Conservation (phyloP, 2,329 filamentous ascomycete genomes). For the Claviceps spartinae region DNA sequence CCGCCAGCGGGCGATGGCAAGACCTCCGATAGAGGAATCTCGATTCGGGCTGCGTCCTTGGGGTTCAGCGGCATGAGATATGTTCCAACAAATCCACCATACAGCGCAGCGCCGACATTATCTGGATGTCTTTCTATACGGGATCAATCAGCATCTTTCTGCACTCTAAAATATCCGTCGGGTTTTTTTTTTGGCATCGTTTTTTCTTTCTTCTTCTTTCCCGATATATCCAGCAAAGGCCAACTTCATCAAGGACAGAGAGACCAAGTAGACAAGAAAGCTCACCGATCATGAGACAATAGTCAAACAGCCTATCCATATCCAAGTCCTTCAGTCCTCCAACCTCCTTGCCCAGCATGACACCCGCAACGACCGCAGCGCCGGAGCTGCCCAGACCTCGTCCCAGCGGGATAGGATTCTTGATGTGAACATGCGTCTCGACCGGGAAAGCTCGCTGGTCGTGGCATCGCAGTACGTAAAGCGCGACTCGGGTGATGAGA, state of each 20-base stretch:
- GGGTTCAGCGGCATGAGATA: constrained; percentile 87
- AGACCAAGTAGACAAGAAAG: constrained; percentile 1
- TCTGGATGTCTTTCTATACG: constrained; percentile 68
- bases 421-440: constrained; percentile 85
- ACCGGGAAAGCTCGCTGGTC: constrained; percentile 70
- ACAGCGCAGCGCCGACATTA: constrained; percentile 88
- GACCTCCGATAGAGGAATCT: constrained; percentile 90
- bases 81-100: constrained; percentile 91
- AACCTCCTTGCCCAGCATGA: constrained; percentile 82
- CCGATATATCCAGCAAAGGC: neutral
- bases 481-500: constrained; percentile 82
- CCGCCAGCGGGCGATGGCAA: constrained; percentile 82
- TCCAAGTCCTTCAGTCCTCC: constrained; percentile 61
- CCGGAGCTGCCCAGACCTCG: constrained; percentile 90
- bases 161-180: neutral
- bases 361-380: constrained; percentile 87
- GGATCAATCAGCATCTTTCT: neutral
- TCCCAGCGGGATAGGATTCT: constrained; percentile 88
- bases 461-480: constrained; percentile 92
- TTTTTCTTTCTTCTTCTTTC: neutral
- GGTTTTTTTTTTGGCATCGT: neutral
- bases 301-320: constrained; percentile 80
- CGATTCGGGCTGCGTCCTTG: constrained; percentile 76
- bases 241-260: neutral
- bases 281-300: constrained; percentile 87